phyloP scores from a whole-genome alignment of 1,284 basidiomycete genomes.

The Xerocomus cyaneibrunnescens region DNA sequence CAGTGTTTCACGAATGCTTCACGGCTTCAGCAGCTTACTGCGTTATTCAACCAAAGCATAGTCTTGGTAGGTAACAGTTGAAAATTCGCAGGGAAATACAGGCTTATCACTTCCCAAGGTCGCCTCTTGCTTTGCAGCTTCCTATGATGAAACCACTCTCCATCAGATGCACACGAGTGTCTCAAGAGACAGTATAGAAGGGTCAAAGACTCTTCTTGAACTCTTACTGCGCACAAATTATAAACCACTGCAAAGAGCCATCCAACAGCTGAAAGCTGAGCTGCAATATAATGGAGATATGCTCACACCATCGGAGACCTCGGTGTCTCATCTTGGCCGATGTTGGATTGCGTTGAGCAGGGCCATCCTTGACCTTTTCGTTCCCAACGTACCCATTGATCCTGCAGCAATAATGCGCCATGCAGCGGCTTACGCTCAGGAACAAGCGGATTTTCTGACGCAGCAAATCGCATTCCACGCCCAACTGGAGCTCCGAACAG shows the following conservation, averaged over 20 bases:
- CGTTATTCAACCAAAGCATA: constrained; percentile 42
- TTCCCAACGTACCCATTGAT: constrained; percentile 88
- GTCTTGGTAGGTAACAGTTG: constrained; percentile 36
- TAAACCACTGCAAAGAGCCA: constrained; percentile 27
- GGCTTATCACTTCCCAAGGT: constrained; percentile 23
- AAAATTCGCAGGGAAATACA: neutral
- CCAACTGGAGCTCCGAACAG: constrained; percentile 56
- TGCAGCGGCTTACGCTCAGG: constrained; percentile 48
- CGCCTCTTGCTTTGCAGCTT: constrained; percentile 44
- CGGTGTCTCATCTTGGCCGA: constrained; percentile 42
- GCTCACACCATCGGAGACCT: constrained; percentile 1
- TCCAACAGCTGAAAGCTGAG: constrained; percentile 18
- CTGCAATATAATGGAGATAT: constrained; percentile 3
- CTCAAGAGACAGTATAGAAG: constrained; percentile 6
- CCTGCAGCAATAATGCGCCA: constrained; percentile 73
- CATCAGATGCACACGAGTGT: constrained; percentile 16
- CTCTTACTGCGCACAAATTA: constrained; percentile 20
- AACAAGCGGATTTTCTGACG: constrained; percentile 47
- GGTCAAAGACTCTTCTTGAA: constrained; percentile 18
- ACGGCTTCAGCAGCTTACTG: constrained; percentile 43
- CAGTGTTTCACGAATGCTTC: constrained; percentile 37
- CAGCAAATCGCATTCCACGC: constrained; percentile 59
- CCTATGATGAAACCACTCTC: constrained; percentile 37
- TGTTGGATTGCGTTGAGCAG: constrained; percentile 69
- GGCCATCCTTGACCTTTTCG: constrained; percentile 67